Evolutionary conservation across 176 grass and related monocot species (phyloP).

Genomic region (Ensete glaucum): DNA sequence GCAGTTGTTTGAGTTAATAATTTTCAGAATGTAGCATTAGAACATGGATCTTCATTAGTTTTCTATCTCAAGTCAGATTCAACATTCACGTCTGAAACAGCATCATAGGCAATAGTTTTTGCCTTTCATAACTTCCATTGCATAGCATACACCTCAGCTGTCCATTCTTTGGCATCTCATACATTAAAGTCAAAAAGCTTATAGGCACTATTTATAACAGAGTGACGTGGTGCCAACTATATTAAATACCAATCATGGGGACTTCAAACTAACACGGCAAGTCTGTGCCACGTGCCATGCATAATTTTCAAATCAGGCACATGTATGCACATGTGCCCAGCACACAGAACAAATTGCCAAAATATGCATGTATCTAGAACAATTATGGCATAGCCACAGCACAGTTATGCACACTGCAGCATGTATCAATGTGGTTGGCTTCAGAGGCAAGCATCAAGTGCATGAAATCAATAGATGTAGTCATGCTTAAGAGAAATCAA

Average conservation of each 20-base stretch:
- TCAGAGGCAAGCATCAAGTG: neutral
- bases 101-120: too few relatives aligned
- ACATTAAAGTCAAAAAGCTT: neutral
- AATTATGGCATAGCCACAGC: neutral
- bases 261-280: neutral
- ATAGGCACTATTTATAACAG: neutral
- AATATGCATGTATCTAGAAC: too few relatives aligned
- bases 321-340: neutral
- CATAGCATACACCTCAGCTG: too few relatives aligned
- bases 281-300: too few relatives aligned
- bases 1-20: too few relatives aligned
- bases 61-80: neutral
- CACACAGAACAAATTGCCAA: neutral
- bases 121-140: too few relatives aligned
- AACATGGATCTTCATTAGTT: neutral
- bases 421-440: neutral
- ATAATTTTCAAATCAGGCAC: too few relatives aligned
- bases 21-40: neutral
- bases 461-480: neutral
- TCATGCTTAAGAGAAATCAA: neutral
- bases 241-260: neutral
- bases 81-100: neutral
- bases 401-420: neutral
- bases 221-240: neutral
- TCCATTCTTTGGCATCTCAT: neutral